phyloP scores from a whole-genome alignment of 148 eudicot species.

The Heliamphora exappendiculata region DNA sequence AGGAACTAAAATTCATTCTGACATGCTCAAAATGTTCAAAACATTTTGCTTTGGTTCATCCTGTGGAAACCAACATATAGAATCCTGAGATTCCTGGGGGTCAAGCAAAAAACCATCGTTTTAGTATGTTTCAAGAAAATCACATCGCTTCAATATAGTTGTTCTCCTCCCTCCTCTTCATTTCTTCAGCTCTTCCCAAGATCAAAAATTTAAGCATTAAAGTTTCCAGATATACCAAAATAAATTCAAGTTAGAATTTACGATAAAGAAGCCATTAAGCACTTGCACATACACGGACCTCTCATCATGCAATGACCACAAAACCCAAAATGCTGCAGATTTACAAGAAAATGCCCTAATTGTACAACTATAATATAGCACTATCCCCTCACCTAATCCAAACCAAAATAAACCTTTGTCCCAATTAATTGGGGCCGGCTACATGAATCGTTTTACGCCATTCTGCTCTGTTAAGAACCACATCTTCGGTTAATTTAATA shows the following conservation, averaged over 20 bases:
- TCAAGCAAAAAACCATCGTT: background rate
- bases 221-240: background rate
- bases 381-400: background rate
- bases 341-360: background rate
- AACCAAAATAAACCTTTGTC: no score
- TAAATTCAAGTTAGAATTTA: background rate
- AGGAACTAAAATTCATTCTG: background rate
- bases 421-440: no score
- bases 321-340: background rate
- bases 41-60: background rate
- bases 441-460: no score
- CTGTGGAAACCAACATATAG: background rate
- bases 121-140: no score
- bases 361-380: background rate
- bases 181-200: background rate
- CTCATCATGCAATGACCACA: background rate
- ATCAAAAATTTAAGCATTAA: background rate
- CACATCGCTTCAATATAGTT: background rate
- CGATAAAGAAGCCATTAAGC: background rate
- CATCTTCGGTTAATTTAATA: no score
- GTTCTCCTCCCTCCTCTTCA: background rate
- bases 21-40: background rate
- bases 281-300: background rate
- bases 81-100: background rate
- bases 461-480: no score